Evolutionary conservation across 2,329 filamentous ascomycete species (phyloP), one percentile per base, ranked within the genome.

Genomic region (Sphaerostilbella broomeana): DNA sequence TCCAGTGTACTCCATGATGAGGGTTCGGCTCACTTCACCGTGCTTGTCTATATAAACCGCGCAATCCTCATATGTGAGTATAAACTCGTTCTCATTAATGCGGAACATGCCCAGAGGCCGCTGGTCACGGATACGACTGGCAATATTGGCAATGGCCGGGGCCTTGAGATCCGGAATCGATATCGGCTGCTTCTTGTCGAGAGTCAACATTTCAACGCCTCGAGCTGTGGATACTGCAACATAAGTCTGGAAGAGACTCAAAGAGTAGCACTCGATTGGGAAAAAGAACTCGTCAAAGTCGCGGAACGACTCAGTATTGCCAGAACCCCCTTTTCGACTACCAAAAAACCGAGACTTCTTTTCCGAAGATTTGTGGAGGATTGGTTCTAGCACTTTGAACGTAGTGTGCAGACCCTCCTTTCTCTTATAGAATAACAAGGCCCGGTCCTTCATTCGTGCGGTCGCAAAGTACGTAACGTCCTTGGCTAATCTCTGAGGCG

Each of bases 231-330:
- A 82, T 33, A 98, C 87, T 8, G 92, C 87, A 38, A 98, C 84
- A 46, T 88, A 94, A 1, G 84, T 87, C 59, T 95, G 87, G 75
- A 97, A 98, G 37, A 98, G 77, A 61, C 95, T 97, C 58, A 98
- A 84, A 33, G 86, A 87, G 61, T 84, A 95, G 61, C 88, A 95
- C 58, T 98, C 94, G 3, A 86, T 83, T 0, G 92, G 92, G 51
- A 98, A 89, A 65, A 97, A 98, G 64, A 98, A 98, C 51, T 97
- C 92, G 65, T 98, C 92, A 59, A 89, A 98, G 57, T 98, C 92
- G 47, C 92, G 84, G 79, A 97, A 98, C 53, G 90, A 90, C 53
- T 98, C 92, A 0, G 90, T 95, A 44, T 77, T 80, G 15, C 87
- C 87, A 20, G 74, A 72, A 8, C 75, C 75, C 10, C 67, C 63